Evolutionary conservation across 768 basidiomycete genomes (phyloP), one percentile per base, ranked within the genome.

Genomic region (Baorangia bicolor): DNA sequence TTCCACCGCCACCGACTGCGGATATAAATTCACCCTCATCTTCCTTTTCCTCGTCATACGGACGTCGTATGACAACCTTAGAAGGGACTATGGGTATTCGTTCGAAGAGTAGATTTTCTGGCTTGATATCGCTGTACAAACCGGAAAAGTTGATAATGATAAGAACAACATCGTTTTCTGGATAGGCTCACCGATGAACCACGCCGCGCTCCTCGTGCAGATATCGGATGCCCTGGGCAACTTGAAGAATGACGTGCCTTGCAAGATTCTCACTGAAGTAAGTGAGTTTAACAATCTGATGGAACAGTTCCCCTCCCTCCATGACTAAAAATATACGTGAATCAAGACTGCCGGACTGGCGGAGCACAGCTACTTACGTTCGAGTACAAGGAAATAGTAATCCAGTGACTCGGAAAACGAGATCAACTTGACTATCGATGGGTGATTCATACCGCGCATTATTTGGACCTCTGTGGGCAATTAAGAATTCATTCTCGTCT

Each of bases 231-330:
- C 92, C 97, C 16, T 92, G 82, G 0, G 92, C 93, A 25, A 97
- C 94, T 74, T 99, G 97, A 0, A 97, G 77, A 63, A 99, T 98
- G 65, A 98, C 95, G 69, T 98, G 97, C 12, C 95, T 87, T 5
- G 97, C 83, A n/a, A 99, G 87, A 54, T 90, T 92, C 74, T 99
- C 97, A 71, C 90, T 93, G 71, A 99, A 99, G 74, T 98, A 99
- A 4, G 97, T 99, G 58, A 98, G 83, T 71, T 97, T 98, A 74
- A 99, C 97, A 69, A 98, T 98, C 70, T 97, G 95, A 69, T 98
- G 94, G 78, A 99, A 99, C 2, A 99, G 79, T 72, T 99, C 97
- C 57, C 97, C 97, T 55, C 97, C 97, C 69, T 90, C 91, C 94
- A 98, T 91, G 43, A 98, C 92, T 96, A 58, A 44, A 50, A 35